Evolutionary conservation across 345 rosid species (phyloP), one percentile per base, ranked within the genome.

Genomic region (Carallia pectinifolia): DNA sequence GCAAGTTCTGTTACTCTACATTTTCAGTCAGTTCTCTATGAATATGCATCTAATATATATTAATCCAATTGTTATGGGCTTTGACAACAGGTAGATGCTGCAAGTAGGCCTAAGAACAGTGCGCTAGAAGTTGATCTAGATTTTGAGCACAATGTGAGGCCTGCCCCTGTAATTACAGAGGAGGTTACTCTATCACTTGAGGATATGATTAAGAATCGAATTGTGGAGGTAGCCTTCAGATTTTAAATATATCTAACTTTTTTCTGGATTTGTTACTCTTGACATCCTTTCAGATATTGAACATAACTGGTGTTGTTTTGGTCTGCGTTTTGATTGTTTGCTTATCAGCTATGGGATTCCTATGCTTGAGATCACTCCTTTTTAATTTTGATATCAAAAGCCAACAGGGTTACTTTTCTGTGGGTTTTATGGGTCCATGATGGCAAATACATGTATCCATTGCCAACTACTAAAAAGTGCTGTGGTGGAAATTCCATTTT

Each of bases 51-150:
- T 62, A 10, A 16, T 56, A 29, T 62, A 31, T 61, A 37, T 10
- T 53, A 18, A 76, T 40, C 13, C 29, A 53, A 29, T 53, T 52
- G 54, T 68, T 19, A 58, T 68, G 69, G 63, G 33, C 40, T 48
- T 62, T 68, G 16, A 58, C 71, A 23, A 81, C 77, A 90, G 99
- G 87, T 90, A 63, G 88, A 91, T 77, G 99, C 99, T 69, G 78
- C 88, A 39, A 82, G 81, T 80, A 89, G 99, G 85, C 99, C 96
- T 27, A 88, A 77, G 83, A 92, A 92, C 66, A 95, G 99, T 83
- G 99, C 98, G 6, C 75, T 95, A 65, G 99, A 95, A 81, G 98
- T 87, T 74, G 97, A 89, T 85, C 81, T 91, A 73, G 99, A 95
- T 78, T 95, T 92, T 82, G 98, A 92, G 81, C 97, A 89, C 84